Evolutionary conservation across 495 filamentous ascomycete genomes (phyloP).

Genomic region (Penicillium diatomitis): DNA sequence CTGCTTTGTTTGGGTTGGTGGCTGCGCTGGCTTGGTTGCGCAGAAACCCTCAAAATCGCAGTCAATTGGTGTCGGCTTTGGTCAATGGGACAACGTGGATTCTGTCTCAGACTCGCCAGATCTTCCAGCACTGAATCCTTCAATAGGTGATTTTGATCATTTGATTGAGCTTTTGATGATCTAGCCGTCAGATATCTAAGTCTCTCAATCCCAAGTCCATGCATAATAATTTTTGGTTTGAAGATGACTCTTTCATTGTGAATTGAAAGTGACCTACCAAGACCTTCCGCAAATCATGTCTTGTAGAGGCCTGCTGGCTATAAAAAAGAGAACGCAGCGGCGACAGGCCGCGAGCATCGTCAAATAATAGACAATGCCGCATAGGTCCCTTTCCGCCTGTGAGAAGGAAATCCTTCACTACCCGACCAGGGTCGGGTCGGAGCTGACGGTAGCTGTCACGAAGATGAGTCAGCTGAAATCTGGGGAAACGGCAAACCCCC

Average conservation of each 20-base stretch:
- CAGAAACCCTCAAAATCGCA: slow-evolving; percentile 7
- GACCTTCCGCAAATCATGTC: background rate
- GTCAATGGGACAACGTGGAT: slow-evolving; percentile 8
- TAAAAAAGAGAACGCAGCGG: background rate
- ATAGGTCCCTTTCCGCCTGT: background rate
- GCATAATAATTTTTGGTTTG: no score
- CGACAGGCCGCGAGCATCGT: background rate
- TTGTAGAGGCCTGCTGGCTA: background rate
- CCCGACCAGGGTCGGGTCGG: background rate
- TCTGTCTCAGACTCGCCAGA: background rate
- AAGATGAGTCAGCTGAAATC: slow-evolving; percentile 20
- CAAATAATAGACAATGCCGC: background rate
- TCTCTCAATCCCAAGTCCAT: no score
- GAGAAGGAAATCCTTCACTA: background rate
- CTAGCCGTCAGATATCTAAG: no score
- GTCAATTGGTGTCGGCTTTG: slow-evolving; percentile 9
- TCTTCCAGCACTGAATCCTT: no score
- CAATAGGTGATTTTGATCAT: no score
- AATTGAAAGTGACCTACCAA: background rate
- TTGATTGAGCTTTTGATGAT: no score
- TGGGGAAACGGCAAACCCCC: slow-evolving; percentile 33
- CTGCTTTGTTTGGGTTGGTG: slow-evolving; percentile 14
- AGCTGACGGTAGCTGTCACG: slow-evolving; percentile 4
- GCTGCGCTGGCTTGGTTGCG: slow-evolving; percentile 11
- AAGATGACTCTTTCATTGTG: no score